phyloP scores from a whole-genome alignment of 192 early-diverging fungal genomes.

The Geranomyces variabilis region DNA sequence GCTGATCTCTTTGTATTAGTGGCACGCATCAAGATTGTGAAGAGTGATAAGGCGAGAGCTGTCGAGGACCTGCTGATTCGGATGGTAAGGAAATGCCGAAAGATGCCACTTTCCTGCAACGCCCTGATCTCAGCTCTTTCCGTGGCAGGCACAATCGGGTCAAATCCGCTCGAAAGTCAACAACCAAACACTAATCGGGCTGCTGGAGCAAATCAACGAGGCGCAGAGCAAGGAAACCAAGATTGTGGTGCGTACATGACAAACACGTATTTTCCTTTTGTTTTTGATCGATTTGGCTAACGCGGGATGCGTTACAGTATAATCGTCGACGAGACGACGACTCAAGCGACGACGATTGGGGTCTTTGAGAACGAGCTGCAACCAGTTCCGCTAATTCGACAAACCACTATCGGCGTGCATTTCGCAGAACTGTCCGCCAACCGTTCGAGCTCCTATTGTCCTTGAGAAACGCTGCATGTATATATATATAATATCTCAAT shows the following conservation, averaged over 20 bases:
- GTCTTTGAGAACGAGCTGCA: slow-evolving; percentile 14
- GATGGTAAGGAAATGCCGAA: slow-evolving; percentile 58
- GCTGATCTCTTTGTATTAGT: slow-evolving; percentile 50
- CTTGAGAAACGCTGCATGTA: too few relatives aligned
- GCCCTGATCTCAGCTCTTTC: not conserved
- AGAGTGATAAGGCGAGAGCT: slow-evolving; percentile 81
- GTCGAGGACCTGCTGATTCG: slow-evolving; percentile 89
- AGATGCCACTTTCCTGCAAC: not conserved
- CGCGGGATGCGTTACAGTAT: slow-evolving; percentile 17
- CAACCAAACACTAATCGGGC: slow-evolving; percentile 82
- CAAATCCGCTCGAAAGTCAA: slow-evolving; percentile 82
- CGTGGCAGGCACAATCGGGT: slow-evolving; percentile 64
- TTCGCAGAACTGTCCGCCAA: too few relatives aligned
- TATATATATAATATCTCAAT: too few relatives aligned
- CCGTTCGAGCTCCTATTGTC: too few relatives aligned
- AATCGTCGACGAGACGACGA: slow-evolving; percentile 40
- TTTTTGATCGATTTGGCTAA: not conserved
- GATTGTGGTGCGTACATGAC: slow-evolving; percentile 74
- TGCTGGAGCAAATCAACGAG: slow-evolving; percentile 84
- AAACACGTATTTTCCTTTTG: not conserved
- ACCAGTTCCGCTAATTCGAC: too few relatives aligned
- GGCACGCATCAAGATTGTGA: slow-evolving; percentile 89
- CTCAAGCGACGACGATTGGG: slow-evolving; percentile 48
- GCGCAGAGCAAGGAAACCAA: slow-evolving; percentile 67
- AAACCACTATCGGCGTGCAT: too few relatives aligned